Evolutionary conservation across 2,329 filamentous ascomycete species (phyloP).

Genomic region (Zymoseptoria brevis): DNA sequence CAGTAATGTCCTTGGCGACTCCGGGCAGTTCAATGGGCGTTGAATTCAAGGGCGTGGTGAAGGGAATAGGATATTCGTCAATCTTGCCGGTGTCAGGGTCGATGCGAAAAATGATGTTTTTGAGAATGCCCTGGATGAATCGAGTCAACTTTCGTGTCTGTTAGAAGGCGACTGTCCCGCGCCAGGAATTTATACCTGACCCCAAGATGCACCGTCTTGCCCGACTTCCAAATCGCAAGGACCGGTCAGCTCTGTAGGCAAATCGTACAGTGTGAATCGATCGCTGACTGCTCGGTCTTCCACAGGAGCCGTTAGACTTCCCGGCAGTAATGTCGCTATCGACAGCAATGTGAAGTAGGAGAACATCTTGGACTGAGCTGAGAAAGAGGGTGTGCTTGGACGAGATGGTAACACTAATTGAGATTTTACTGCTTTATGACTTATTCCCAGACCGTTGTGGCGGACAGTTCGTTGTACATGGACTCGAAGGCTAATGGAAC

Average conservation of each 20-base stretch:
- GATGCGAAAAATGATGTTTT: conserved; percentile 16
- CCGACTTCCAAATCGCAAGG: conserved; percentile 15
- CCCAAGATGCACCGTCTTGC: conserved; percentile 17
- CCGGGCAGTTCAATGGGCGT: conserved; percentile 6
- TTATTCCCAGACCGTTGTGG: not conserved
- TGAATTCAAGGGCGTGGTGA: conserved; percentile 13
- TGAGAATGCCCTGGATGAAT: conserved; percentile 5
- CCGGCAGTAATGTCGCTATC: not conserved
- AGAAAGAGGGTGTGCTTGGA: not conserved
- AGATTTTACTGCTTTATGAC: no score
- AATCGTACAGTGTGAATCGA: conserved; percentile 13
- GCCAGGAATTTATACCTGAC: conserved; percentile 1
- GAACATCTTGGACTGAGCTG: not conserved
- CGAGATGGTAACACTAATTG: no score
- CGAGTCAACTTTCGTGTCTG: not conserved
- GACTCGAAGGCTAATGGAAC: not conserved
- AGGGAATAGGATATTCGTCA: conserved; percentile 16
- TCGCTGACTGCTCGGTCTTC: not conserved
- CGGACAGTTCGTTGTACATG: not conserved
- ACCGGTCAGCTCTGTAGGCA: conserved; percentile 10
- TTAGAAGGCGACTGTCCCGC: not conserved
- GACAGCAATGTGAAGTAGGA: not conserved
- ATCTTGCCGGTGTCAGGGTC: conserved; percentile 11
- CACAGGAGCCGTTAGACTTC: not conserved
- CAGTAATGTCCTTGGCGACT: conserved; percentile 1